Conservation (phyloP, 192 early-diverging fungal species). For the Anaeromyces robustus region DNA sequence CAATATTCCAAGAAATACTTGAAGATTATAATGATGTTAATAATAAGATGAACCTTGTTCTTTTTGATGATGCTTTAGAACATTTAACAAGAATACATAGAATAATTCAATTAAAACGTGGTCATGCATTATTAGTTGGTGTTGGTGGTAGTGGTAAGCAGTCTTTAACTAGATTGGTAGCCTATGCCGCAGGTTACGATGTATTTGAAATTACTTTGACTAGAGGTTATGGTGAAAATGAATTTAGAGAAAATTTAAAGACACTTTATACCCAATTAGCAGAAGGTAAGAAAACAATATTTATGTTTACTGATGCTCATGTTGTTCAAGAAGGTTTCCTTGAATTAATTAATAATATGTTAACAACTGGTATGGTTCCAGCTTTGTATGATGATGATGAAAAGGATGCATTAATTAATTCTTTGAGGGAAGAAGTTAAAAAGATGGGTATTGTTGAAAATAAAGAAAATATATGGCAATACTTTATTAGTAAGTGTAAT, state of each 20-base stretch:
- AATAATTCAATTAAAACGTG: slow-evolving; percentile 34
- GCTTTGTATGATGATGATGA: slow-evolving; percentile 44
- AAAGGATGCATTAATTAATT: slow-evolving; percentile 28
- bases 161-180: slow-evolving; percentile 30
- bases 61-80: slow-evolving; percentile 45
- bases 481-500: slow-evolving; percentile 37
- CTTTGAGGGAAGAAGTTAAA: slow-evolving; percentile 29
- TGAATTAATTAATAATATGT: slow-evolving; percentile 48
- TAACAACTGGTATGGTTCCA: slow-evolving; percentile 42
- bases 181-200: slow-evolving; percentile 34
- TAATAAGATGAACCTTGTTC: slow-evolving; percentile 42
- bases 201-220: slow-evolving; percentile 41
- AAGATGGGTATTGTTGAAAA: slow-evolving; percentile 29
- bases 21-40: slow-evolving; percentile 44
- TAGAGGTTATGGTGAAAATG: slow-evolving; percentile 35
- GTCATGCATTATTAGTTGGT: slow-evolving; percentile 37
- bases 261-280: slow-evolving; percentile 27
- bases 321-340: slow-evolving; percentile 46
- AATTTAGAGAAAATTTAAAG: slow-evolving; percentile 37
- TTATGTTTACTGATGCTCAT: slow-evolving; percentile 46
- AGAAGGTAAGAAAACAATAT: slow-evolving; percentile 29
- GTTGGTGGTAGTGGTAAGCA: slow-evolving; percentile 49
- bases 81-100: slow-evolving; percentile 36
- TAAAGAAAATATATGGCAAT: slow-evolving; percentile 39
- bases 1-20: slow-evolving; percentile 39